These are phyloP conservation scores for Mycena latifolia DNA, from an alignment of 768 basidiomycete genomes.

Conservation along the genomic window DNA sequence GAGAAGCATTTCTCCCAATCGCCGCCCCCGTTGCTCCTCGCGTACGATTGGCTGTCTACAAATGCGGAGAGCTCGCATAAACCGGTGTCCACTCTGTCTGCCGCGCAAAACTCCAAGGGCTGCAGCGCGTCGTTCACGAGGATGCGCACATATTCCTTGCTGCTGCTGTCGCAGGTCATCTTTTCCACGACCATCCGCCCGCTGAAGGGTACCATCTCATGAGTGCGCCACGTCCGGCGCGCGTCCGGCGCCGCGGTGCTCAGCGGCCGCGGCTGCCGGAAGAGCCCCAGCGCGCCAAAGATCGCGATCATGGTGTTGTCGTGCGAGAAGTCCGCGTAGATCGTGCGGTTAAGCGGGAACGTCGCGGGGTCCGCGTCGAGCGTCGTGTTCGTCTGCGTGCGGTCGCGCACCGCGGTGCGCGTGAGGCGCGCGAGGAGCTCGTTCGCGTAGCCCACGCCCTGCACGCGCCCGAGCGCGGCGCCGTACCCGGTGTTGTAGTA, in stretches of 20 bases:
- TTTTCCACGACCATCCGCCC: constrained; percentile 82
- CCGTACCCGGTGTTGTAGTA: constrained; percentile 86
- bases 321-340: constrained; percentile 89
- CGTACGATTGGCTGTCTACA: constrained; percentile 78
- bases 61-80: constrained; percentile 50
- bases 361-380: constrained; percentile 71
- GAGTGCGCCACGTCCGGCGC: constrained; percentile 64
- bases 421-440: constrained; percentile 90
- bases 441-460: constrained; percentile 90
- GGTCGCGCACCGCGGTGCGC: constrained; percentile 68
- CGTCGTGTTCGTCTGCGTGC: constrained; percentile 83
- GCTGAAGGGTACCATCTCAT: constrained; percentile 79
- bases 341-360: constrained; percentile 75
- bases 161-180: constrained; percentile 58
- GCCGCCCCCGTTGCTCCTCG: constrained; percentile 75
- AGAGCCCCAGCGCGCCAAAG: constrained; percentile 72
- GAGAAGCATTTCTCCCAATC: constrained; percentile 76
- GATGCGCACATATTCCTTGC: constrained; percentile 71
- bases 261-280: constrained; percentile 50
- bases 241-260: constrained; percentile 42
- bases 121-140: constrained; percentile 83
- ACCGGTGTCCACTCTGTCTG: neutral
- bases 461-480: constrained; percentile 76
- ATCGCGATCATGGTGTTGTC: constrained; percentile 90
- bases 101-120: constrained; percentile 69